These are phyloP conservation scores for Epichloe bromicola DNA, from an alignment of 2,329 filamentous ascomycete species.

Conservation along the genomic window DNA sequence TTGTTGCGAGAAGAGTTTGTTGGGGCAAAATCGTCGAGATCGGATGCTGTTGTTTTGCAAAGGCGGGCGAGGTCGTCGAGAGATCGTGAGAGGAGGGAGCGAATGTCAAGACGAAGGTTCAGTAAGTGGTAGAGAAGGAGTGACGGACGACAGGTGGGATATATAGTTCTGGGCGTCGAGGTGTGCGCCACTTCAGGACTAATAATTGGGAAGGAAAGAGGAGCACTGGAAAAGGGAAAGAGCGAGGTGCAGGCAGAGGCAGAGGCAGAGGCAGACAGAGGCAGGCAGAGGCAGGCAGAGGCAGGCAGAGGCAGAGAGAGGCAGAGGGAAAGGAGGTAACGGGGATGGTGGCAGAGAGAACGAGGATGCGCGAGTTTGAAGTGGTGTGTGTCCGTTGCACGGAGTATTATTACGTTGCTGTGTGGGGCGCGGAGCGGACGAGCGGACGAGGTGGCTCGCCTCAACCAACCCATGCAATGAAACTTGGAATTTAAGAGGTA, in stretches of 20 bases:
- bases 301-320: no score
- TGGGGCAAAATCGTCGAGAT: background rate
- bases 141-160: background rate
- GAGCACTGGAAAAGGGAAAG: background rate
- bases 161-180: slow-evolving; percentile 1
- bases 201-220: background rate
- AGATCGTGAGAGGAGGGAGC: background rate
- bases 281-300: no score
- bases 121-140: background rate
- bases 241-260: no score
- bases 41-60: background rate
- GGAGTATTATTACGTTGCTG: background rate
- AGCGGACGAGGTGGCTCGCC: no score
- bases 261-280: no score
- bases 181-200: background rate
- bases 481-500: no score
- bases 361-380: background rate
- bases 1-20: background rate
- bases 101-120: background rate
- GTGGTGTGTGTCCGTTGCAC: background rate
- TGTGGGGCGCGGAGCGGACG: background rate
- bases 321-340: no score
- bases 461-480: no score
- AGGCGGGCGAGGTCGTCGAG: background rate
- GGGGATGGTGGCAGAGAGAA: background rate